Evolutionary conservation across 2,329 filamentous ascomycete genomes (phyloP).

Genomic region (Microcyclosporella mali): DNA sequence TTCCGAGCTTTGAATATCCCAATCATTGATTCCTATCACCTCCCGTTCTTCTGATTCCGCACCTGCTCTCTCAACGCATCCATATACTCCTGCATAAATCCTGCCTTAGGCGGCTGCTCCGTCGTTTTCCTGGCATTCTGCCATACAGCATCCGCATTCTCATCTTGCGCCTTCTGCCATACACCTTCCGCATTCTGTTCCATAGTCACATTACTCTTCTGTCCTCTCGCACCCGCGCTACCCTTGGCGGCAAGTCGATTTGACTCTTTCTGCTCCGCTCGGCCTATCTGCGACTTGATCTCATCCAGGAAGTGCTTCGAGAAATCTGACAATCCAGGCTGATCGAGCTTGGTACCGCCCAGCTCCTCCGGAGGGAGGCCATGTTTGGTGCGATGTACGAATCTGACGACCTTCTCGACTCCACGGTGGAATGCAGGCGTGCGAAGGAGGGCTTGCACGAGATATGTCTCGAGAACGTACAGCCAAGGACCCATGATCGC

Average conservation of each 20-base stretch:
- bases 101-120: conserved; percentile 14
- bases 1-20: background rate
- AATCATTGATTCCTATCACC: conserved; percentile 1
- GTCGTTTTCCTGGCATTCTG: conserved; percentile 14
- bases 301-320: conserved; percentile 50
- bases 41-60: conserved; percentile 17
- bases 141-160: conserved; percentile 26
- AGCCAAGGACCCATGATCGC: conserved; percentile 32
- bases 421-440: conserved; percentile 51
- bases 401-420: conserved; percentile 46
- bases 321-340: conserved; percentile 33
- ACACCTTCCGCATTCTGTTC: conserved; percentile 21
- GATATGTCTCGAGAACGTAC: conserved; percentile 35
- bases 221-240: conserved; percentile 16
- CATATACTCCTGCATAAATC: conserved; percentile 28
- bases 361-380: conserved; percentile 46
- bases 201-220: conserved; percentile 5
- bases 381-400: conserved; percentile 39
- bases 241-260: conserved; percentile 14
- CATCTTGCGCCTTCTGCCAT: conserved; percentile 21
- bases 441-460: conserved; percentile 42
- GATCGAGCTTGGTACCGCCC: conserved; percentile 44
- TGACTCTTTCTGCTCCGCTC: conserved; percentile 20
- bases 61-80: conserved; percentile 27
- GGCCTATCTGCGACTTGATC: conserved; percentile 33